Conservation (phyloP, 306 rosid species). For the Phaseolus lunatus region DNA sequence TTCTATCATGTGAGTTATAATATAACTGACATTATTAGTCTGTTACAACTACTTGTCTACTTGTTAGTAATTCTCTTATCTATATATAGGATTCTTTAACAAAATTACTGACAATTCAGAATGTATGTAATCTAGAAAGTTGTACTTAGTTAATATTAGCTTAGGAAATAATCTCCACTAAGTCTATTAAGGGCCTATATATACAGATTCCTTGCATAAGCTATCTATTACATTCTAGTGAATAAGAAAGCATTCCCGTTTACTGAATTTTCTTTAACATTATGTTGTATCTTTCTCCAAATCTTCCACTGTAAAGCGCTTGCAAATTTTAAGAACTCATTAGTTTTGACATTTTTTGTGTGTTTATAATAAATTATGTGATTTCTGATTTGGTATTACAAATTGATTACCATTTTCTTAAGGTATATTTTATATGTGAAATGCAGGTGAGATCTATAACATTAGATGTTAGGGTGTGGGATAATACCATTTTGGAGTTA, state of each 20-base stretch:
- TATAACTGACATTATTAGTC: too few relatives aligned
- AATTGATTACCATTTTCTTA: constrained; percentile 23
- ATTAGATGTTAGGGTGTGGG: constrained; percentile 95
- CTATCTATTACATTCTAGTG: background rate
- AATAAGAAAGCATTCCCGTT: background rate
- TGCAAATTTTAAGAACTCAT: constrained; percentile 2
- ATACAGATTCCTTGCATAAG: background rate
- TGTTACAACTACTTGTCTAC: too few relatives aligned
- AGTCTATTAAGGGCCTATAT: background rate
- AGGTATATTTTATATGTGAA: constrained; percentile 43
- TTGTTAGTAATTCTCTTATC: too few relatives aligned
- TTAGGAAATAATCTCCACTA: background rate
- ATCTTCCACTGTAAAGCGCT: background rate
- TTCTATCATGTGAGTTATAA: too few relatives aligned
- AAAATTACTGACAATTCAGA: too few relatives aligned
- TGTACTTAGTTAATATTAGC: background rate
- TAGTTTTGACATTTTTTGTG: constrained; percentile 14
- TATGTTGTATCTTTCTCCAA: too few relatives aligned
- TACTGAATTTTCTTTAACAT: background rate
- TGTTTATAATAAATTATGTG: constrained; percentile 24
- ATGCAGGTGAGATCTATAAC: constrained; percentile 95
- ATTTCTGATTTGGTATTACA: constrained; percentile 18
- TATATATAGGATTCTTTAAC: too few relatives aligned
- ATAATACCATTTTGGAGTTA: constrained; percentile 79
- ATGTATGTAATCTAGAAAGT: background rate